These are phyloP conservation scores for Starmera caribaea DNA, from an alignment of 805 yeast genomes.

Conservation along the genomic window DNA sequence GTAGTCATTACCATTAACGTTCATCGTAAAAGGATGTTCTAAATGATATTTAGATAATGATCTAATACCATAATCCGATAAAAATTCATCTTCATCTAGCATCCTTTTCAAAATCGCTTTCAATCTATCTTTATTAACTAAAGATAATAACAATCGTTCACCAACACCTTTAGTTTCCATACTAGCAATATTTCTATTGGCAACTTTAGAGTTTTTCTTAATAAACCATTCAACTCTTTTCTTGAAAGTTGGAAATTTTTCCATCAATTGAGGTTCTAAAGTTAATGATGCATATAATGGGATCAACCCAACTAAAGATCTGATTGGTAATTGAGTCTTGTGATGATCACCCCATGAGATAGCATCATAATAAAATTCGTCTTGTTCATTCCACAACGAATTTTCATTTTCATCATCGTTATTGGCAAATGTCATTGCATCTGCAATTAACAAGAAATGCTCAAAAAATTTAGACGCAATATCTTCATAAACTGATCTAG, in stretches of 20 bases:
- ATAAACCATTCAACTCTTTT: conserved; percentile 80
- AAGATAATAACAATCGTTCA: conserved; percentile 67
- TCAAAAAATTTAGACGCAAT: conserved; percentile 92
- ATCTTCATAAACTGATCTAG: conserved; percentile 80
- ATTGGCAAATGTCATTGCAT: conserved; percentile 73
- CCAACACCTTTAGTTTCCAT: conserved; percentile 72
- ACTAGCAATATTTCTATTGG: conserved; percentile 78
- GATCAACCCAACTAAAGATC: conserved; percentile 85
- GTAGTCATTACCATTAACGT: conserved; percentile 67
- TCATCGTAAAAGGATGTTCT: conserved; percentile 75
- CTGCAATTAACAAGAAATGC: conserved; percentile 85
- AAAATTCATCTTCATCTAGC: conserved; percentile 81
- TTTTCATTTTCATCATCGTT: conserved; percentile 36
- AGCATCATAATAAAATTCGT: conserved; percentile 84
- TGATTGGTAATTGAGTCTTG: conserved; percentile 66
- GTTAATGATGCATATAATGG: conserved; percentile 87
- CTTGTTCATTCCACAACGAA: conserved; percentile 84
- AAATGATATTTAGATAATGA: conserved; percentile 83
- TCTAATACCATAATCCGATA: conserved; percentile 78
- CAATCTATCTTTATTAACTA: conserved; percentile 75
- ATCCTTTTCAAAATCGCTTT: conserved; percentile 64
- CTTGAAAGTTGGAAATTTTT: conserved; percentile 72
- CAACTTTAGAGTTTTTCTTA: conserved; percentile 55
- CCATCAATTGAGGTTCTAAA: conserved; percentile 72
- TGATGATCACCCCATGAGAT: conserved; percentile 60